Evolutionary conservation across 75 land plant species (phyloP), one percentile per base, ranked within the genome.

Genomic region (Sequoia sempervirens): DNA sequence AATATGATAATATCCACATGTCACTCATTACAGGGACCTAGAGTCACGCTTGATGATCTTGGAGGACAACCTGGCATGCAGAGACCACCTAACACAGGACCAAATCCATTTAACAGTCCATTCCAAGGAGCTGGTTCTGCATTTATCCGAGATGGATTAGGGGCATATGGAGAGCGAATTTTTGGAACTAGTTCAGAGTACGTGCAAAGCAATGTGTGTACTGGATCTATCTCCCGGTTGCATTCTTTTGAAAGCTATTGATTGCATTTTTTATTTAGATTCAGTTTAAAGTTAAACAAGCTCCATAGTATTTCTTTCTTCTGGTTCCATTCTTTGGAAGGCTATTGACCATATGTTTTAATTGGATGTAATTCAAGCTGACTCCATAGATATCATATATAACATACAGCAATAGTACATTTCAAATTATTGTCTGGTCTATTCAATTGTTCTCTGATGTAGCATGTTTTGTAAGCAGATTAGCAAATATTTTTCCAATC

Each of bases 141-240:
- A 15, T 85, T 94, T 52, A 89, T 94, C 40, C 88, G 86, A 56
- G 91, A 88, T 81, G 95, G 90, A 34, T 56, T 93, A 37, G 89
- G 92, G 69, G 91, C 90, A 17, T 94, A 94, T 79, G 95, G 95
- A 9, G 94, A 91, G 85, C 89, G 86, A 82, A 85, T 94, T 36
- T 80, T 94, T 20, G 98, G 98, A 72, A 89, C 91, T 12, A 84
- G 98, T 75, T 91, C 90, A 74, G 92, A 94, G 52, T 94, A 93
- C 78, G 95, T 96, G 82, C 98, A 94, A 84, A 94, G 98, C 90
- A 94, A 94, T 86, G 98, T 96, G 87, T 52, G 92, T 84, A 12
- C 28, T 43, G 30, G 3, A 4, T 45, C 30, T 86, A 36, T 61
- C n/a, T 83, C 85, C 43, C 41, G 18, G 10, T 47, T 45, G 83